These are phyloP conservation scores for Prunus padus DNA, from an alignment of 306 rosid genomes.

Conservation along the genomic window DNA sequence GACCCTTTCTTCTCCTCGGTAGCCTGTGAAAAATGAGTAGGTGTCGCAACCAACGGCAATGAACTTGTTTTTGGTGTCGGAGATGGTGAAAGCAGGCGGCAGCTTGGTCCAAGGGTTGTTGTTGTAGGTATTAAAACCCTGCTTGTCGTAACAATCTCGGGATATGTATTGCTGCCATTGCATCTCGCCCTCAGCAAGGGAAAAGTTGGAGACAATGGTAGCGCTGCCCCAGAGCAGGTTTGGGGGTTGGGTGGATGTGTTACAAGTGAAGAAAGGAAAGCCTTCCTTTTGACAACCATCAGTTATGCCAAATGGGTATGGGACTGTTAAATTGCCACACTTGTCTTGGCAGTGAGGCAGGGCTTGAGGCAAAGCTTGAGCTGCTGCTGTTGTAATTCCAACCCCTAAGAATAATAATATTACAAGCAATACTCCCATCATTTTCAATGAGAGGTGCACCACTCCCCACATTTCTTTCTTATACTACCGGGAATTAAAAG, in stretches of 20 bases:
- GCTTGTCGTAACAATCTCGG: not conserved
- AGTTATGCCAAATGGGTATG: conserved; percentile 28
- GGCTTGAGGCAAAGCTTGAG: not conserved
- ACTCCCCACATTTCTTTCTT: no score
- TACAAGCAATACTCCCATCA: no score
- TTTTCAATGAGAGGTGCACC: no score
- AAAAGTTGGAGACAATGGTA: conserved; percentile 6
- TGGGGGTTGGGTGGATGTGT: no score
- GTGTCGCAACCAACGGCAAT: conserved; percentile 23
- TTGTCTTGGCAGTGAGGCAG: conserved; percentile 9
- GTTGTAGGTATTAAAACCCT: not conserved
- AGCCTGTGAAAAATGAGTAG: not conserved
- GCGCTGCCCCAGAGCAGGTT: not conserved
- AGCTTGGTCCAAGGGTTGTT: not conserved
- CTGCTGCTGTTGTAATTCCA: not conserved
- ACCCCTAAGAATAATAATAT: no score
- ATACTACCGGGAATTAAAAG: no score
- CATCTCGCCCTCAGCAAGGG: not conserved
- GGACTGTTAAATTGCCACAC: conserved; percentile 15
- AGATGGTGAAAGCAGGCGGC: conserved; percentile 10
- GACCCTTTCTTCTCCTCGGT: not conserved
- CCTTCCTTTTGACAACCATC: not conserved
- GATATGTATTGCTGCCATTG: conserved; percentile 11
- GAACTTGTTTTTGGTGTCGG: conserved; percentile 21
- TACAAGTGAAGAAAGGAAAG: no score